Evolutionary conservation across 441 rosid species (phyloP).

Genomic region (Adansonia madagascariensis): DNA sequence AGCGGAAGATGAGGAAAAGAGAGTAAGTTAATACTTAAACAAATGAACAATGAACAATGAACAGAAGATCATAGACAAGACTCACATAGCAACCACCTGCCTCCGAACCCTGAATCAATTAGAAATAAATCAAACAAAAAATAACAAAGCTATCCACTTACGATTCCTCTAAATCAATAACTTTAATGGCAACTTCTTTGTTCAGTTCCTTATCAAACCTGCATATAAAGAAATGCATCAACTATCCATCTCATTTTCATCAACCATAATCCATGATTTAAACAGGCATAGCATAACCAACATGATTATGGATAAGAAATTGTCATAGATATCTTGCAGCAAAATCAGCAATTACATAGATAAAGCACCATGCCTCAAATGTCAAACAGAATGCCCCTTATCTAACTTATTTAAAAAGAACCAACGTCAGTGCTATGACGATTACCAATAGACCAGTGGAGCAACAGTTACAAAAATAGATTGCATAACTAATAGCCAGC

Average conservation of each 20-base stretch:
- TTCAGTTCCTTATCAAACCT: constrained; percentile 94
- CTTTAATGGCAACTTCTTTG: constrained; percentile 98
- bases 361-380: neutral
- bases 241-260: constrained; percentile 25
- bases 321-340: neutral
- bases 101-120: neutral
- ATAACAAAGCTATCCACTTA: constrained; percentile 48
- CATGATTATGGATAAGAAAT: neutral
- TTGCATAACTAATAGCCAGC: neutral
- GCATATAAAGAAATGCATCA: constrained; percentile 41
- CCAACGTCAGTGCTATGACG: neutral
- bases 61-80: neutral
- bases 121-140: constrained; percentile 21
- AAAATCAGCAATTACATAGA: neutral
- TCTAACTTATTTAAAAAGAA: neutral
- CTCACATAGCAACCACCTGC: neutral
- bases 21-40: neutral
- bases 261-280: constrained; percentile 8
- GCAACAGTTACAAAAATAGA: neutral
- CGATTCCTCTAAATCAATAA: constrained; percentile 99
- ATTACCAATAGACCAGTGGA: neutral
- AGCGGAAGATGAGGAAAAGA: neutral
- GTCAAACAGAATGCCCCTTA: neutral
- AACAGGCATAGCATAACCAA: neutral
- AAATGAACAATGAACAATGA: neutral